A percentile compares a stretch with the other conserved stretches of the same genome.
Conservation (phyloP, 2,329 filamentous ascomycete genomes). For the Coleophoma eucalyptorum region DNA sequence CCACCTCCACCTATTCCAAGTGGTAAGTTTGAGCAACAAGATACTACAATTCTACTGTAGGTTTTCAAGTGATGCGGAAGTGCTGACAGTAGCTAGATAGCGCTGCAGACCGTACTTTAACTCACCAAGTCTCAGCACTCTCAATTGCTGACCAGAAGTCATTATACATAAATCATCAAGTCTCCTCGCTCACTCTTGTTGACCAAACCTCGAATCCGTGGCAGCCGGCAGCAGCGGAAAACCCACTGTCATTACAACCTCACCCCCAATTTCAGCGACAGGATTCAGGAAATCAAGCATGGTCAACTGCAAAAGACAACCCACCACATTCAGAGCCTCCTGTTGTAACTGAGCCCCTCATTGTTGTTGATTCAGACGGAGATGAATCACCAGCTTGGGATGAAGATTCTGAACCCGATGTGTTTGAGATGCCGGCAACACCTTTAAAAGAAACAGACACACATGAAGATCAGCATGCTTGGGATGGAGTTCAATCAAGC, state of each 20-base stretch:
- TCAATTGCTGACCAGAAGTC: neutral
- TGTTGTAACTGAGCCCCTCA: slow-evolving; percentile 12
- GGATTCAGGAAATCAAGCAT: slow-evolving; percentile 23
- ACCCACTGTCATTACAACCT: slow-evolving; percentile 4
- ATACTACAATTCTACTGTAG: too few species aligned
- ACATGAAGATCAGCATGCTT: slow-evolving; percentile 21
- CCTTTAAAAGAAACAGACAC: slow-evolving; percentile 12
- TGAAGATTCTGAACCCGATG: slow-evolving; percentile 19
- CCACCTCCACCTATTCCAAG: slow-evolving; percentile 13
- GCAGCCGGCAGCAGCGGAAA: slow-evolving; percentile 19
- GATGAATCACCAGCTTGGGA: slow-evolving; percentile 27
- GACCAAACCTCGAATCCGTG: slow-evolving; percentile 26
- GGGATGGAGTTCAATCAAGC: slow-evolving; percentile 20
- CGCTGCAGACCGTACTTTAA: neutral
- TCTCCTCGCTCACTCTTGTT: slow-evolving; percentile 19
- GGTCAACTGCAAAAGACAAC: slow-evolving; percentile 14
- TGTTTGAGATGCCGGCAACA: slow-evolving; percentile 15
- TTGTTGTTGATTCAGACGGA: slow-evolving; percentile 23
- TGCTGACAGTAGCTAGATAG: too few species aligned
- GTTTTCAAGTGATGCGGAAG: too few species aligned
- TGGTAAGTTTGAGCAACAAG: slow-evolving; percentile 7
- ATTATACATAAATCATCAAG: slow-evolving; percentile 9
- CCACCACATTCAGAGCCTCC: slow-evolving; percentile 7
- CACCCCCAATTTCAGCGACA: slow-evolving; percentile 9
- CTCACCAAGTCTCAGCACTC: neutral